Conservation (phyloP, 257 asterid species). For the Rauvolfia tetraphylla region DNA sequence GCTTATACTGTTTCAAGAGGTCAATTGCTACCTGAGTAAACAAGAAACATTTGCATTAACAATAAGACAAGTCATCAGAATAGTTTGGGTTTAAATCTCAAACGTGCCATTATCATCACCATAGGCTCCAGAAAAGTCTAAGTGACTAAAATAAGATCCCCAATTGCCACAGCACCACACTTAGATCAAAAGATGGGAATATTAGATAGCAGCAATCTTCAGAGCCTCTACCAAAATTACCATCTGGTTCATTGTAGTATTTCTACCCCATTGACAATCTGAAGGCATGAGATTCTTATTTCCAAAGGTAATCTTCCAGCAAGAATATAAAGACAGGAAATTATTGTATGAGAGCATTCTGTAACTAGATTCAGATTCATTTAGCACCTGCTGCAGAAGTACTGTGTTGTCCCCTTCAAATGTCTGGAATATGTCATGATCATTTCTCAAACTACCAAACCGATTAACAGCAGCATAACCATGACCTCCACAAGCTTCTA, state of each 20-base stretch:
- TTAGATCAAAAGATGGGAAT: too few species aligned
- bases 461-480: slow-evolving; percentile 98
- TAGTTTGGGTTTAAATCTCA: background rate
- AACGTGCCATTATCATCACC: background rate
- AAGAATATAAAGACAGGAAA: background rate
- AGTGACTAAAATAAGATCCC: background rate
- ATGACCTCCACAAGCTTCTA: slow-evolving; percentile 99
- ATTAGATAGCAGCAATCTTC: background rate
- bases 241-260: background rate
- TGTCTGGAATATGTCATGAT: slow-evolving; percentile 95
- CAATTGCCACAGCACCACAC: too few species aligned
- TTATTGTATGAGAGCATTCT: background rate
- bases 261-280: background rate
- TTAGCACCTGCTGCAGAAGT: slow-evolving; percentile 83
- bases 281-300: background rate
- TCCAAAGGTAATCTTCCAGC: background rate
- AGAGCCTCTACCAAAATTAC: background rate
- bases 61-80: background rate
- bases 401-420: slow-evolving; percentile 99
- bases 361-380: slow-evolving; percentile 12
- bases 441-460: slow-evolving; percentile 94
- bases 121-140: background rate
- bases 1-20: slow-evolving; percentile 79
- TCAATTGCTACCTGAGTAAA: slow-evolving; percentile 78
- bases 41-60: slow-evolving; percentile 7